phyloP scores from a whole-genome alignment of 441 rosid genomes.

The Melastoma candidum region DNA sequence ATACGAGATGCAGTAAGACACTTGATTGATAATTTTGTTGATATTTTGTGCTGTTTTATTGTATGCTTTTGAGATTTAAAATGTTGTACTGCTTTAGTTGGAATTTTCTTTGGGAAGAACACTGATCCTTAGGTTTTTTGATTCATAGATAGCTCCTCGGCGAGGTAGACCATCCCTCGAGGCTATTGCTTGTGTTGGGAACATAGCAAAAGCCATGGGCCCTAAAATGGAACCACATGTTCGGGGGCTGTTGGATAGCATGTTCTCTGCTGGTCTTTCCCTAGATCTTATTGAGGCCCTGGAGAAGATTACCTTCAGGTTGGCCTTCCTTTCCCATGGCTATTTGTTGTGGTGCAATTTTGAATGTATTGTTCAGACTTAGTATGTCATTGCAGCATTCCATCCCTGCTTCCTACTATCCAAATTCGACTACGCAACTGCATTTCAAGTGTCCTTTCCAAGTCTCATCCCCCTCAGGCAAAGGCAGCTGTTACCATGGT shows the following conservation, averaged over 20 bases:
- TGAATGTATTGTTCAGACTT: slow-evolving; percentile 10
- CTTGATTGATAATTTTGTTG: slow-evolving; percentile 8
- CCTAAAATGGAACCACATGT: slow-evolving; percentile 78
- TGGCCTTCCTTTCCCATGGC: slow-evolving; percentile 10
- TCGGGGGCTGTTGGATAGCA: slow-evolving; percentile 74
- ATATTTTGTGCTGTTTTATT: slow-evolving; percentile 16
- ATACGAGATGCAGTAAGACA: slow-evolving; percentile 93
- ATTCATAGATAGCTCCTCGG: slow-evolving; percentile 90
- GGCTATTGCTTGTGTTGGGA: slow-evolving; percentile 98
- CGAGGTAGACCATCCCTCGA: slow-evolving; percentile 95
- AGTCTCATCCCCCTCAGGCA: slow-evolving; percentile 61
- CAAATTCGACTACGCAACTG: slow-evolving; percentile 86
- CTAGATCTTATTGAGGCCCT: slow-evolving; percentile 82
- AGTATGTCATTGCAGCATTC: slow-evolving; percentile 61
- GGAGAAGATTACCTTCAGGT: slow-evolving; percentile 85
- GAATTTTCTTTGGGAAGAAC: neutral
- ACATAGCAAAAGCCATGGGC: slow-evolving; percentile 98
- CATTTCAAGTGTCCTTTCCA: slow-evolving; percentile 83
- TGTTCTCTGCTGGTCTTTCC: slow-evolving; percentile 90
- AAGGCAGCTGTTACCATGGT: slow-evolving; percentile 51
- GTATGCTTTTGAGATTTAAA: slow-evolving; percentile 9
- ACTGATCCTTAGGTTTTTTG: neutral
- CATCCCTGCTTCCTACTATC: slow-evolving; percentile 78
- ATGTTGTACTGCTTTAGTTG: slow-evolving; percentile 6
- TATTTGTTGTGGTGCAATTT: slow-evolving; percentile 11